Evolutionary conservation across 805 yeast genomes (phyloP).

Genomic region (Jamesozyma piceae): DNA sequence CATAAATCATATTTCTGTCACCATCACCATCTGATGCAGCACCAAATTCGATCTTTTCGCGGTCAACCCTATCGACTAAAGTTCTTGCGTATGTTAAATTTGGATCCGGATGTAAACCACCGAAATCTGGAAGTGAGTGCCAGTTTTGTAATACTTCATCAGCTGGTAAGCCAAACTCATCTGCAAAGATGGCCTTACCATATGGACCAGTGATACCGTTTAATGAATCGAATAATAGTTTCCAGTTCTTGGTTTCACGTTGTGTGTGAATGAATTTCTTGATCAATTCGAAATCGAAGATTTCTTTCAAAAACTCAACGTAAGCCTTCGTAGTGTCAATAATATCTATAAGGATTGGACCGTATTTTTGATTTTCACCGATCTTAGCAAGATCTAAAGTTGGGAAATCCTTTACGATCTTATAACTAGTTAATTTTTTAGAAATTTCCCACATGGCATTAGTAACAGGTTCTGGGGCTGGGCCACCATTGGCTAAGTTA

Average conservation of each 20-base stretch:
- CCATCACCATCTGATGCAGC: conserved; percentile 99
- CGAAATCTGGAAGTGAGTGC: conserved; percentile 79
- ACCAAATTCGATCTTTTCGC: conserved; percentile 76
- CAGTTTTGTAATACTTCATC: conserved; percentile 65
- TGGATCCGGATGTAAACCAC: conserved; percentile 97
- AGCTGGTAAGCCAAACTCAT: conserved; percentile 70
- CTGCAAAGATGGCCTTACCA: conserved; percentile 72
- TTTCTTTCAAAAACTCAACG: conserved; percentile 66
- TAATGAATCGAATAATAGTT: conserved; percentile 76
- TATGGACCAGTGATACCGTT: conserved; percentile 98
- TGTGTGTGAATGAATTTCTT: conserved; percentile 50
- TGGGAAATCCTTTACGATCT: conserved; percentile 49
- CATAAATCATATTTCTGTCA: conserved; percentile 97
- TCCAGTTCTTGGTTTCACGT: conserved; percentile 47
- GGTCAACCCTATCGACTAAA: conserved; percentile 78
- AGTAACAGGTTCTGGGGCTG: conserved; percentile 94
- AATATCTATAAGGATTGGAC: conserved; percentile 64
- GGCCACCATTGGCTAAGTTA: conserved; percentile 92
- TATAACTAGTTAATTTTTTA: conserved; percentile 48
- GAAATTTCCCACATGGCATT: conserved; percentile 73
- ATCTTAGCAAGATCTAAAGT: conserved; percentile 51
- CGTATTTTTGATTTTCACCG: conserved; percentile 42
- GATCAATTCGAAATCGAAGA: conserved; percentile 82
- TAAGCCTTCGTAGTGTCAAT: conserved; percentile 77
- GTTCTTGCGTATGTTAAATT: conserved; percentile 89